phyloP scores from a whole-genome alignment of 1,284 basidiomycete genomes.

The Cryptococcus hybrid region DNA sequence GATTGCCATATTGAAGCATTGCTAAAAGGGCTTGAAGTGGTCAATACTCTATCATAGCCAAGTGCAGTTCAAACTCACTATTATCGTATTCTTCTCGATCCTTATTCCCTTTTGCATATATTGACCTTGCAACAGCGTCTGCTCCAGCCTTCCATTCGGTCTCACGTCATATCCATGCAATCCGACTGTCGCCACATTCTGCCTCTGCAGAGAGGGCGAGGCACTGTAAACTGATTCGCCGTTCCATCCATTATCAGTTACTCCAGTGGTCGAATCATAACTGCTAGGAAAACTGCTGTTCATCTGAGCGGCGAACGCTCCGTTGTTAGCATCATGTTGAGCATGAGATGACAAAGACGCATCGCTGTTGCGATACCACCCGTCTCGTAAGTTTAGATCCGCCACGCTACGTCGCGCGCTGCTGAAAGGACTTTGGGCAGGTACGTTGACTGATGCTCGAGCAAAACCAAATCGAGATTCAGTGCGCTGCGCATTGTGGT shows the following conservation, averaged over 20 bases:
- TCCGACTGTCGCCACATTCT: slow-evolving; percentile 4
- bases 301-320: slow-evolving; percentile 16
- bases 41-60: background rate
- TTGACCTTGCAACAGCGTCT: slow-evolving; percentile 7
- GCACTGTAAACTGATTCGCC: slow-evolving; percentile 9
- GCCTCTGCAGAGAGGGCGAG: slow-evolving; percentile 13
- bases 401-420: slow-evolving; percentile 10
- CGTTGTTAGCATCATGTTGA: slow-evolving; percentile 6
- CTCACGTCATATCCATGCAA: slow-evolving; percentile 1
- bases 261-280: slow-evolving; percentile 4
- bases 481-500: slow-evolving; percentile 64
- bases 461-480: slow-evolving; percentile 82
- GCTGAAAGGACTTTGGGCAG: slow-evolving; percentile 31
- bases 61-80: slow-evolving; percentile 4
- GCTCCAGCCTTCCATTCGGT: slow-evolving; percentile 9
- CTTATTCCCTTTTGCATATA: slow-evolving; percentile 13
- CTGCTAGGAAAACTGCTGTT: slow-evolving; percentile 15
- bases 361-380: slow-evolving; percentile 11
- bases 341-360: slow-evolving; percentile 2
- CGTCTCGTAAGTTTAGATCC: slow-evolving; percentile 9
- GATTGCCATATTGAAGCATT: slow-evolving; percentile 11
- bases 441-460: slow-evolving; percentile 53
- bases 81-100: slow-evolving; percentile 18
- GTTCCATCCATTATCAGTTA: slow-evolving; percentile 6
- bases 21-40: slow-evolving; percentile 1